These are phyloP conservation scores for Dissophora ornata DNA, from an alignment of 192 early-diverging fungal species.

Conservation along the genomic window DNA sequence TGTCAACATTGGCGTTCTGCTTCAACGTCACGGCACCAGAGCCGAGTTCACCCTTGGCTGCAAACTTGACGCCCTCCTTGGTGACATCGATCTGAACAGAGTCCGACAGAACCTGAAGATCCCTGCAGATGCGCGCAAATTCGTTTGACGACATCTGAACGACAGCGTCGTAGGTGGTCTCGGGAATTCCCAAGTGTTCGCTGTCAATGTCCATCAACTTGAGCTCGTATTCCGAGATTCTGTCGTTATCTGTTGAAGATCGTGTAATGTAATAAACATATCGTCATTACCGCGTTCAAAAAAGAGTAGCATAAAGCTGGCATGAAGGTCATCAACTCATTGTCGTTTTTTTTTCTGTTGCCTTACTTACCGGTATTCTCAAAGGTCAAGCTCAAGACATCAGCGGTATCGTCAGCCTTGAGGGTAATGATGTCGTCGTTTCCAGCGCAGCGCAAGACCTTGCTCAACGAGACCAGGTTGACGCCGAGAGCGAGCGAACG, in stretches of 20 bases:
- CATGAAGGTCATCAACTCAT: too few species aligned
- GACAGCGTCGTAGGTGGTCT: slow-evolving; percentile 91
- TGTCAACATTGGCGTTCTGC: slow-evolving; percentile 78
- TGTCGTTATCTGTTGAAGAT: slow-evolving; percentile 61
- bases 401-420: slow-evolving; percentile 87
- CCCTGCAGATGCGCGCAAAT: slow-evolving; percentile 93
- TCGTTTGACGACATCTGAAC: slow-evolving; percentile 90
- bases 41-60: slow-evolving; percentile 87
- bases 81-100: slow-evolving; percentile 89
- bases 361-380: slow-evolving; percentile 68
- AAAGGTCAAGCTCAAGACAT: slow-evolving; percentile 82
- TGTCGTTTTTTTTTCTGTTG: too few species aligned
- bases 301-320: too few species aligned
- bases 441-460: slow-evolving; percentile 93
- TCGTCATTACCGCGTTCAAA: too few species aligned
- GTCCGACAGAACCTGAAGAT: slow-evolving; percentile 86
- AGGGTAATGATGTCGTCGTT: slow-evolving; percentile 94
- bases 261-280: not conserved
- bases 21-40: slow-evolving; percentile 86
- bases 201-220: slow-evolving; percentile 99
- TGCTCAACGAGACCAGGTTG: slow-evolving; percentile 85
- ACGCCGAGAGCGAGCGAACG: slow-evolving; percentile 91
- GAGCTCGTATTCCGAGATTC: slow-evolving; percentile 90
- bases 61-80: slow-evolving; percentile 96
- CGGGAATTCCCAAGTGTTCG: slow-evolving; percentile 96